Evolutionary conservation across 2,329 filamentous ascomycete genomes (phyloP), one percentile per base, ranked within the genome.

Genomic region (Colletotrichum falcatum): DNA sequence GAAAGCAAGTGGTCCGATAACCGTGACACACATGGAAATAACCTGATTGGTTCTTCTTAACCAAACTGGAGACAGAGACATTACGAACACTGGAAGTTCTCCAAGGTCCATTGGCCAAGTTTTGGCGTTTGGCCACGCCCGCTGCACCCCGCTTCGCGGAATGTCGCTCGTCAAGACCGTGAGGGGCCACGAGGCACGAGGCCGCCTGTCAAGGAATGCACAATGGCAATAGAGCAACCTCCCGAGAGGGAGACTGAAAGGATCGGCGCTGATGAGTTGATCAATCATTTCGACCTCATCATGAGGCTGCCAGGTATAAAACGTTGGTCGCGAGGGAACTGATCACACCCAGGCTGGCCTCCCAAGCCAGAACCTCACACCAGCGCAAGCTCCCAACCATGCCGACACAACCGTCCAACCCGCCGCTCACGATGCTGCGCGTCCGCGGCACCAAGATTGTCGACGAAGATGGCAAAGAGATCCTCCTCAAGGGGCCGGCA

Each of bases 401-500:
- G 60, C 37, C 54, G 18, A 28, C 42, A 5, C 51, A 23, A 20
- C 67, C 59, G 14, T 62, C 58, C 33, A 74, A 65, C 62, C 68
- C 30, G 7, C 74, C 67, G 3, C 78, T 77, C 71, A 76, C 72
- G 9, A 76, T 79, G 75, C 74, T 80, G 3, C 77, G 76, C n/a
- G 74, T 74, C 0, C 70, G 74, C 14, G 79, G 80, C 30, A 78
- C 72, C 16, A 71, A 74, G 9, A 81, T 89, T 23, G 83, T 88
- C 26, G 82, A 85, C 65, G 76, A 77, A 0, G 76, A 83, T 66
- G 84, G 82, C 23, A 78, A 84, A 20, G 77, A 77, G 3, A 81
- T 88, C 18, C 78, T 88, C 5, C 82, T 88, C 42, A 79, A 79
- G 54, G 78, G 78, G 74, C 78, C 1, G 78, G 72, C 3, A 53